These are phyloP conservation scores for Gentiana macrophylla DNA, from an alignment of 257 asterid species.

Conservation along the genomic window DNA sequence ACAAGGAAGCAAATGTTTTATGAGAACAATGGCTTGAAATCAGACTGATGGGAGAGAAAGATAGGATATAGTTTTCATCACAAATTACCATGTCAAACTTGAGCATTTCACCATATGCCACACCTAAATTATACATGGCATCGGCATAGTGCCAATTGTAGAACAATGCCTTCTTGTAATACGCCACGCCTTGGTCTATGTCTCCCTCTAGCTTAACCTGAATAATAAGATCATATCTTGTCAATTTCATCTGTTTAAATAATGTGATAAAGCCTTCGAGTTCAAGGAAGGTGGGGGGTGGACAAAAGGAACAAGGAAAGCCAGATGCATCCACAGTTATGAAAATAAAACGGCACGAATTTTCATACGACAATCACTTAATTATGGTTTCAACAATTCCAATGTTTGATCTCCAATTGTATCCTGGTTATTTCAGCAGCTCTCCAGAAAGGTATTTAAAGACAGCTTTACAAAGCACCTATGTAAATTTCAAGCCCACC, in stretches of 20 bases:
- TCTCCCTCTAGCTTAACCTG: conserved; percentile 99
- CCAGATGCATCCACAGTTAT: background rate
- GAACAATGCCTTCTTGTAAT: conserved; percentile 84
- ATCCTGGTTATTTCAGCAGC: too few relatives aligned
- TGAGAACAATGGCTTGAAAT: background rate
- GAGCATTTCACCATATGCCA: conserved; percentile 99
- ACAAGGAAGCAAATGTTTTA: background rate
- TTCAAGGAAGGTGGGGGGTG: too few relatives aligned
- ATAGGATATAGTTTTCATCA: background rate
- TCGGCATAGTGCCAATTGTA: conserved; percentile 99
- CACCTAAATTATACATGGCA: conserved; percentile 99
- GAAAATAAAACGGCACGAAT: background rate
- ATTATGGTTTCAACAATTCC: background rate
- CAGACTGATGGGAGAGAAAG: background rate
- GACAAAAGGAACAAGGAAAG: background rate
- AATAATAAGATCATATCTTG: conserved; percentile 14
- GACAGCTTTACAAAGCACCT: too few relatives aligned
- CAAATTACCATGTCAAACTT: conserved; percentile 82
- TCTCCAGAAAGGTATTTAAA: too few relatives aligned
- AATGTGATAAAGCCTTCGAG: background rate
- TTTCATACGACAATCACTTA: background rate
- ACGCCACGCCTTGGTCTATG: conserved; percentile 81
- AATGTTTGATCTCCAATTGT: background rate
- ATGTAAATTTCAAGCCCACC: too few relatives aligned
- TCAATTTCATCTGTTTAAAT: conserved; percentile 1